These are phyloP conservation scores for Sarocladium oryzae DNA, from an alignment of 2,329 filamentous ascomycete species.

Conservation along the genomic window DNA sequence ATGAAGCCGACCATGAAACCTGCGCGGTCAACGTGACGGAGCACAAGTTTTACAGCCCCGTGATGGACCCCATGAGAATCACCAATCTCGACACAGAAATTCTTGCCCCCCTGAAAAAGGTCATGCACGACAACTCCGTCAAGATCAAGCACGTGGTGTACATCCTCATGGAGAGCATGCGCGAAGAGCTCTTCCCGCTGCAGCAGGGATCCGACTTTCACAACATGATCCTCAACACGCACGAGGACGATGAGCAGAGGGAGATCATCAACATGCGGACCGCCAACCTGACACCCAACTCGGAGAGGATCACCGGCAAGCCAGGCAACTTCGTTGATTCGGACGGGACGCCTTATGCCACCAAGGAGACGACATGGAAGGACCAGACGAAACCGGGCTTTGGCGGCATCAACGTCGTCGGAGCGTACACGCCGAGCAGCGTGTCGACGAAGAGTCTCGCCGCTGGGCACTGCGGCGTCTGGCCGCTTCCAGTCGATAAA, in stretches of 20 bases:
- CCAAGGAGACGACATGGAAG: conserved; percentile 11
- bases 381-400: conserved; percentile 18
- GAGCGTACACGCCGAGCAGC: conserved; percentile 26
- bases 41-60: conserved; percentile 19
- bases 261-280: conserved; percentile 17
- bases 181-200: conserved; percentile 28
- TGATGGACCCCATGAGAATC: conserved; percentile 25
- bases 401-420: conserved; percentile 27
- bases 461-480: conserved; percentile 27
- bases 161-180: conserved; percentile 27
- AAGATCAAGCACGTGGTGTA: conserved; percentile 30
- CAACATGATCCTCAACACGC: conserved; percentile 18
- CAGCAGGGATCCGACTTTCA: conserved; percentile 24
- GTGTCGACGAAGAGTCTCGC: conserved; percentile 30
- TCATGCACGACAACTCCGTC: conserved; percentile 14
- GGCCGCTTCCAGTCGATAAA: conserved; percentile 26
- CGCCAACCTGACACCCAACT: conserved; percentile 18
- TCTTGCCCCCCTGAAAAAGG: conserved; percentile 13
- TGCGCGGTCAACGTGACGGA: conserved; percentile 4
- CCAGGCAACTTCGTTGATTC: conserved; percentile 13
- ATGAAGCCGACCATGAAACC: neutral
- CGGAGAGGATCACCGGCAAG: conserved; percentile 18
- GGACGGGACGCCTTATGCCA: conserved; percentile 11
- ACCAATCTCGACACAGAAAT: conserved; percentile 24
- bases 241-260: conserved; percentile 17